These are phyloP conservation scores for Firmiana major DNA, from an alignment of 345 rosid species.

Conservation along the genomic window DNA sequence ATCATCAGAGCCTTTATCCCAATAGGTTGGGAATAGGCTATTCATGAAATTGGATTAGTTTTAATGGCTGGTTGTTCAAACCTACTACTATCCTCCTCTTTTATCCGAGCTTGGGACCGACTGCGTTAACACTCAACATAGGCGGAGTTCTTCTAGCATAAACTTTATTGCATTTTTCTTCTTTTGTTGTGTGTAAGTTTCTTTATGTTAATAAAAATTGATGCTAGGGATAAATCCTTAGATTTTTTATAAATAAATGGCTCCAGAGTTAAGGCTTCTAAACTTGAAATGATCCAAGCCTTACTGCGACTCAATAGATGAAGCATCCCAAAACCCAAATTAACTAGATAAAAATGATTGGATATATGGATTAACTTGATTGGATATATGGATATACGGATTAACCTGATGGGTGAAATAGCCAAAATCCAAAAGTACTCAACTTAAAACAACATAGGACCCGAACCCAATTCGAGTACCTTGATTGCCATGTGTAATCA, in stretches of 20 bases:
- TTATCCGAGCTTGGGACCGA: too few relatives aligned
- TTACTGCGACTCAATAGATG: neutral
- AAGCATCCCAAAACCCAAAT: neutral
- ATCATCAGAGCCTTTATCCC: too few relatives aligned
- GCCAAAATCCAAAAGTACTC: neutral
- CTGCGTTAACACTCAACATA: too few relatives aligned
- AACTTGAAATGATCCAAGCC: neutral
- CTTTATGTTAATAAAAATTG: neutral
- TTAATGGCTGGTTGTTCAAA: too few relatives aligned
- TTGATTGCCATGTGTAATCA: neutral
- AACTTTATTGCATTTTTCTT: neutral
- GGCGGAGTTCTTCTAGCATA: too few relatives aligned
- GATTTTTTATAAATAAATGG: neutral
- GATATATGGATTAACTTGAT: neutral
- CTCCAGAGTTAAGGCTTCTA: neutral
- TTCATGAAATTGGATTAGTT: too few relatives aligned
- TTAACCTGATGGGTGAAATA: neutral
- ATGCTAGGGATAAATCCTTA: neutral
- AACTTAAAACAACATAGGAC: neutral
- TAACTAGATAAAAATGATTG: neutral
- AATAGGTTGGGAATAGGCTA: too few relatives aligned
- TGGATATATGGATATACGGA: neutral
- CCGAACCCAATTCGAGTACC: neutral
- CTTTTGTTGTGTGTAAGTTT: neutral
- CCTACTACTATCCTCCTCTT: too few relatives aligned